These are phyloP conservation scores for Striga asiatica DNA, from an alignment of 257 asterid species.

Conservation along the genomic window DNA sequence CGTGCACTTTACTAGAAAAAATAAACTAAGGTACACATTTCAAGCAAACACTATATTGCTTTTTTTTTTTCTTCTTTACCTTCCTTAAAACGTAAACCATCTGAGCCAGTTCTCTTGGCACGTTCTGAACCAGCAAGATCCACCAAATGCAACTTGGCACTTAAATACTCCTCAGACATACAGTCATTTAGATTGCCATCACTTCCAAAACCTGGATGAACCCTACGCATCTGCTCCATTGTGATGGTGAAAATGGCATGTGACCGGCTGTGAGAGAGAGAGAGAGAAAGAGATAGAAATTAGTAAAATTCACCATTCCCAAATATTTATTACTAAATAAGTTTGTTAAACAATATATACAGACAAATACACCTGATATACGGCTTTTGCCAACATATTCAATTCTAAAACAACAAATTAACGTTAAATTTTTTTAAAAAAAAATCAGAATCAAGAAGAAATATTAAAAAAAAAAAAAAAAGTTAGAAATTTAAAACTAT, in stretches of 20 bases:
- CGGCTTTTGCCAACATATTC: too few species aligned
- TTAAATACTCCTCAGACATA: constrained; percentile 84
- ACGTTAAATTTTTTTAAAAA: too few species aligned
- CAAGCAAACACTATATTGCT: too few species aligned
- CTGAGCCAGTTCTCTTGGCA: constrained; percentile 97
- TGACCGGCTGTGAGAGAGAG: constrained; percentile 59
- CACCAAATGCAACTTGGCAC: constrained; percentile 97
- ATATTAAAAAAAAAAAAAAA: background rate
- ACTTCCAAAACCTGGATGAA: constrained; percentile 35
- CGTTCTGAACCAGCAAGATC: constrained; percentile 99
- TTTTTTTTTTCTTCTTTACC: constrained; percentile 28
- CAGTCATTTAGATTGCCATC: constrained; percentile 48
- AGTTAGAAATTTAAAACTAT: background rate
- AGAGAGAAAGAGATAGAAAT: too few species aligned
- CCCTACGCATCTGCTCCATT: constrained; percentile 86
- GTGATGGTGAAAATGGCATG: constrained; percentile 99
- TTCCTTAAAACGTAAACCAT: constrained; percentile 97
- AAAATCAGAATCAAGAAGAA: background rate
- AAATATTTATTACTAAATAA: too few species aligned
- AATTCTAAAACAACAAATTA: too few species aligned
- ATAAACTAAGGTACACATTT: background rate
- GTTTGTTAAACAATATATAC: too few species aligned
- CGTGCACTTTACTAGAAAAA: background rate
- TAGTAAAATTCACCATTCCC: too few species aligned
- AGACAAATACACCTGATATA: too few species aligned